Percentiles rank a stretch among this genome's conserved stretches.
phyloP scores from a whole-genome alignment of 306 rosid species.

The Trifolium fragiferum region DNA sequence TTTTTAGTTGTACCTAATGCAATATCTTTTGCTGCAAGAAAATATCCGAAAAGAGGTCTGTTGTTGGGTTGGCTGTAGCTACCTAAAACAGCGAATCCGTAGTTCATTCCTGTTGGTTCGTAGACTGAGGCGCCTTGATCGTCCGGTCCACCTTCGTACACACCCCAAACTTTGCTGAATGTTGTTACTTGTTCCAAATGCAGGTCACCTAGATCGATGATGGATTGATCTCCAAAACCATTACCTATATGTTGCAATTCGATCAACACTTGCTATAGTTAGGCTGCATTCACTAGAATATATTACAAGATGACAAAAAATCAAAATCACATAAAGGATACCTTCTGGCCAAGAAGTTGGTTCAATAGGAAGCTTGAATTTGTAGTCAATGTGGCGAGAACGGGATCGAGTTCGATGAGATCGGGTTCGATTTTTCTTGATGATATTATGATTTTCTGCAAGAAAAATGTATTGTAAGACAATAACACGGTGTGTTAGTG shows the following conservation, averaged over 20 bases:
- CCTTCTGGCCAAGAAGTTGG: constrained; percentile 53
- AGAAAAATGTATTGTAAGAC: constrained; percentile 15
- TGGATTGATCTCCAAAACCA: constrained; percentile 56
- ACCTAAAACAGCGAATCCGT: constrained; percentile 67
- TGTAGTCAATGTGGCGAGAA: constrained; percentile 55
- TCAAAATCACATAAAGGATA: background rate
- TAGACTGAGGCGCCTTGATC: constrained; percentile 65
- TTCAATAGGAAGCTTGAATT: constrained; percentile 67
- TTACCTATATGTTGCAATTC: constrained; percentile 37
- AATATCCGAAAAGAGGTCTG: constrained; percentile 68
- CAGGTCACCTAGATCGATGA: constrained; percentile 67
- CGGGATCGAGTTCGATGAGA: constrained; percentile 26
- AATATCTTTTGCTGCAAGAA: constrained; percentile 63
- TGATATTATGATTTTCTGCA: constrained; percentile 21
- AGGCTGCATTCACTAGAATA: background rate
- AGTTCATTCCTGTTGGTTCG: constrained; percentile 66
- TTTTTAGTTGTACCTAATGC: background rate
- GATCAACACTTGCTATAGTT: background rate
- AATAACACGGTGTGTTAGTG: background rate
- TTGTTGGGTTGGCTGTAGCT: constrained; percentile 71
- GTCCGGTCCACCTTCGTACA: constrained; percentile 67
- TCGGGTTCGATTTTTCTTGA: constrained; percentile 39
- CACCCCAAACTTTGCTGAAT: constrained; percentile 66
- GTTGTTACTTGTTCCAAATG: constrained; percentile 58
- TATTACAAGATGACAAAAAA: background rate